Percentiles rank a stretch among this genome's conserved stretches.
These are phyloP conservation scores for Skeletonema potamos DNA, from an alignment of 108 stramenopile species.

Conservation along the genomic window DNA sequence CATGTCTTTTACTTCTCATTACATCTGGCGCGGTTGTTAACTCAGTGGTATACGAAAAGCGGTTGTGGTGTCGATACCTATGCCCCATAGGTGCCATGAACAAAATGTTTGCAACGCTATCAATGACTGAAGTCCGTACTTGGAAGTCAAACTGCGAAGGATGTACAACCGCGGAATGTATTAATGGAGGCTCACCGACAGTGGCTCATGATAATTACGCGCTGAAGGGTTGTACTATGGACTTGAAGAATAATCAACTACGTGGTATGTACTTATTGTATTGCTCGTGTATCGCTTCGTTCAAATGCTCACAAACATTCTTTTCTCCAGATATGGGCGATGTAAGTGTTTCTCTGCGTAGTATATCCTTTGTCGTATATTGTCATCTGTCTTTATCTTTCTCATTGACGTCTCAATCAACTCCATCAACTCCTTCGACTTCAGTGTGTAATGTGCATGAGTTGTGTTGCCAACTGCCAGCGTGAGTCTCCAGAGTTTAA, in stretches of 20 bases:
- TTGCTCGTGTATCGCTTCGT: not conserved
- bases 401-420: not conserved
- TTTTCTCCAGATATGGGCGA: conserved; percentile 22
- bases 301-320: not conserved
- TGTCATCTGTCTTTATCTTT: too few relatives aligned
- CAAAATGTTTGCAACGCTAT: conserved; percentile 32
- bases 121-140: conserved; percentile 35
- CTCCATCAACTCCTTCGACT: not conserved
- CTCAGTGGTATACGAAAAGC: conserved; percentile 28
- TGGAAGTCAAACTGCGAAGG: conserved; percentile 42
- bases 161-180: conserved; percentile 28
- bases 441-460: conserved; percentile 43
- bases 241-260: conserved; percentile 42
- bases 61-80: conserved; percentile 39
- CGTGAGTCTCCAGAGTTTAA: conserved; percentile 42
- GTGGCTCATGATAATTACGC: conserved; percentile 19
- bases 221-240: conserved; percentile 44
- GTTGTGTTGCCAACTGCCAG: conserved; percentile 45
- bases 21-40: conserved; percentile 37
- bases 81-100: conserved; percentile 46
- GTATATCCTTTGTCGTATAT: too few relatives aligned
- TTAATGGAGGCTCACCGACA: conserved; percentile 22
- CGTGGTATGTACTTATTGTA: not conserved
- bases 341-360: not conserved
- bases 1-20: conserved; percentile 38